phyloP scores from a whole-genome alignment of 306 rosid genomes.

The Dicorynia guianensis region DNA sequence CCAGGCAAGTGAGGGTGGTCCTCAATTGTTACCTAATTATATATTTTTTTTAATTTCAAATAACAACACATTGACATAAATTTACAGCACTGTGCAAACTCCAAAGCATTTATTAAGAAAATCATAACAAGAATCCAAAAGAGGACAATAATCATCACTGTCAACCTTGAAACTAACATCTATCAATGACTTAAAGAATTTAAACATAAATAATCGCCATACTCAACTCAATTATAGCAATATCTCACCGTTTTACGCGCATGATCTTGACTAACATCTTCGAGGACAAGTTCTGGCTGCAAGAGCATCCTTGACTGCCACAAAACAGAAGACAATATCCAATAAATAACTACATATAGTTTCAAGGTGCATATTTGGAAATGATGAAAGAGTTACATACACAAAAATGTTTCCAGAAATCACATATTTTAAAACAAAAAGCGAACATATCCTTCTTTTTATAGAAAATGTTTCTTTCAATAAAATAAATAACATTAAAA shows the following conservation, averaged over 20 bases:
- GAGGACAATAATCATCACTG: neutral
- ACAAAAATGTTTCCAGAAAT: neutral
- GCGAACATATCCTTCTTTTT: too few relatives aligned
- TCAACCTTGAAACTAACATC: neutral
- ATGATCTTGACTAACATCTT: conserved; percentile 98
- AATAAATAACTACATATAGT: conserved; percentile 1
- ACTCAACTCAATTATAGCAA: conserved; percentile 15
- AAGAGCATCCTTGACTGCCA: conserved; percentile 87
- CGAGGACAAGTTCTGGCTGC: conserved; percentile 91
- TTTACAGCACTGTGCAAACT: neutral
- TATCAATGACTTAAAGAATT: neutral
- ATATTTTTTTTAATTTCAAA: conserved; percentile 25
- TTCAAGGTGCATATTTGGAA: conserved; percentile 4
- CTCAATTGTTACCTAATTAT: conserved; percentile 84
- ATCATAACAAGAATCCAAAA: neutral
- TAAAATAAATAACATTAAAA: too few relatives aligned
- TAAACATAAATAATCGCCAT: neutral
- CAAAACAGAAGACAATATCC: conserved; percentile 15
- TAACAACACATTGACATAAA: conserved; percentile 7
- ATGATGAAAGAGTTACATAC: neutral
- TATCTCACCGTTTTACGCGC: conserved; percentile 91
- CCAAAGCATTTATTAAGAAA: neutral
- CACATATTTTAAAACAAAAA: neutral
- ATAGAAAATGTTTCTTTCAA: too few relatives aligned
- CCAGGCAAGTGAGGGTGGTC: conserved; percentile 96